Evolutionary conservation across 495 filamentous ascomycete species (phyloP).

Genomic region (Aspergillus olivimuriae): DNA sequence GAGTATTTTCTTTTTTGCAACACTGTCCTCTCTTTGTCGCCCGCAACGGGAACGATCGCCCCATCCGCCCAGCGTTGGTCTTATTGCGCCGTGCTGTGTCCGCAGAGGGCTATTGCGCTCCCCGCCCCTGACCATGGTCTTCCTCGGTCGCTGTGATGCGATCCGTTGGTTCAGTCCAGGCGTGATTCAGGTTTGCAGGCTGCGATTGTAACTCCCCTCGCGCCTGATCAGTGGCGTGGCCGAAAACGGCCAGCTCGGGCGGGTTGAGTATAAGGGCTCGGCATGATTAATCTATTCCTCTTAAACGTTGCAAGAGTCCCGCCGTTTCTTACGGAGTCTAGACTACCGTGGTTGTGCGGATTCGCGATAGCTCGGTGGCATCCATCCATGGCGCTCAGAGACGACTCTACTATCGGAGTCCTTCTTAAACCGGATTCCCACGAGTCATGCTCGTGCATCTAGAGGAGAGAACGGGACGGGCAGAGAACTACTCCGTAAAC

Average conservation of each 20-base stretch:
- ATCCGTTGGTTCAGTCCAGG: too few species aligned
- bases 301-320: conserved; percentile 8
- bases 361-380: too few species aligned
- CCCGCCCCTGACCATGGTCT: not conserved
- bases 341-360: too few species aligned
- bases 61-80: not conserved
- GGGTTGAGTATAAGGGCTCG: not conserved
- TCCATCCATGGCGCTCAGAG: too few species aligned
- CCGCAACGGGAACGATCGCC: conserved; percentile 13
- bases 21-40: conserved; percentile 1
- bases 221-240: conserved; percentile 1
- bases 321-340: too few species aligned
- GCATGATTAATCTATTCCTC: not conserved
- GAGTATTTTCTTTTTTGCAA: not conserved
- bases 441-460: too few species aligned
- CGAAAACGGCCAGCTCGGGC: conserved; percentile 6
- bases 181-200: not conserved
- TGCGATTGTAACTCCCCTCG: conserved; percentile 4
- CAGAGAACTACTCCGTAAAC: too few species aligned
- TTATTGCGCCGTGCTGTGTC: not conserved
- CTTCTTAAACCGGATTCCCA: not conserved
- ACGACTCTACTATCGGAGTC: too few species aligned
- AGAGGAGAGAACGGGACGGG: too few species aligned
- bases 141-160: not conserved
- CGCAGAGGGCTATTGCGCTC: too few species aligned